phyloP scores from a whole-genome alignment of 2,329 filamentous ascomycete species.

The Stemphylium beticola region DNA sequence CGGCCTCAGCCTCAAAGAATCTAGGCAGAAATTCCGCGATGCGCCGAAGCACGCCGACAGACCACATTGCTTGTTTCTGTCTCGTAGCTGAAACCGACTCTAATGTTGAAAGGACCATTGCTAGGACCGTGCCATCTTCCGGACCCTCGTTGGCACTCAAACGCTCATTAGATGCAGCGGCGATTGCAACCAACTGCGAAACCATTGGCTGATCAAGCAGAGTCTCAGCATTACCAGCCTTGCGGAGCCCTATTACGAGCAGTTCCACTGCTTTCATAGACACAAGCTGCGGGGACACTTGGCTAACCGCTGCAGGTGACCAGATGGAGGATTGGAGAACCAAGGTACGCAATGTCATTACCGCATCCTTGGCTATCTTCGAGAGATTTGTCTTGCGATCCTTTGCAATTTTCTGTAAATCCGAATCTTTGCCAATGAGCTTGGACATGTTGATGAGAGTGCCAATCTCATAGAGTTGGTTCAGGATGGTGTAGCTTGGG shows the following conservation, averaged over 20 bases:
- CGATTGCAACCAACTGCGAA: conserved; percentile 54
- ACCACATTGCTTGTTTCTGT: conserved; percentile 46
- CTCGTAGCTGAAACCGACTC: conserved; percentile 57
- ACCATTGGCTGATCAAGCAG: conserved; percentile 51
- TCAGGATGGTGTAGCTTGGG: conserved; percentile 65
- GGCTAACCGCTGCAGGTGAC: conserved; percentile 59
- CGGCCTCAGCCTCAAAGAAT: conserved; percentile 29
- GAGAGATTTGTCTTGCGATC: conserved; percentile 74
- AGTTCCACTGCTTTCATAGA: conserved; percentile 69
- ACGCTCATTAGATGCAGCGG: conserved; percentile 29
- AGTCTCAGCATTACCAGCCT: conserved; percentile 55
- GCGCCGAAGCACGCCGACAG: conserved; percentile 58
- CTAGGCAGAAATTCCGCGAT: conserved; percentile 55
- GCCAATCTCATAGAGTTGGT: conserved; percentile 62
- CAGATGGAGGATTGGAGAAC: conserved; percentile 65
- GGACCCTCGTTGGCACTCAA: conserved; percentile 18
- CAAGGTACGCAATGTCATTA: conserved; percentile 61
- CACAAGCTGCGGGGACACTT: conserved; percentile 67
- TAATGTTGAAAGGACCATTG: conserved; percentile 58
- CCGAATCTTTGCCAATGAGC: conserved; percentile 59
- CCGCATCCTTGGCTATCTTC: conserved; percentile 63
- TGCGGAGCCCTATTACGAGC: conserved; percentile 60
- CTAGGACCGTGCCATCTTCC: conserved; percentile 41
- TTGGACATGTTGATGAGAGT: conserved; percentile 62
- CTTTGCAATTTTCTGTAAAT: conserved; percentile 66